These are phyloP conservation scores for Podospora pseudopauciseta DNA, from an alignment of 495 filamentous ascomycete genomes.

Conservation along the genomic window DNA sequence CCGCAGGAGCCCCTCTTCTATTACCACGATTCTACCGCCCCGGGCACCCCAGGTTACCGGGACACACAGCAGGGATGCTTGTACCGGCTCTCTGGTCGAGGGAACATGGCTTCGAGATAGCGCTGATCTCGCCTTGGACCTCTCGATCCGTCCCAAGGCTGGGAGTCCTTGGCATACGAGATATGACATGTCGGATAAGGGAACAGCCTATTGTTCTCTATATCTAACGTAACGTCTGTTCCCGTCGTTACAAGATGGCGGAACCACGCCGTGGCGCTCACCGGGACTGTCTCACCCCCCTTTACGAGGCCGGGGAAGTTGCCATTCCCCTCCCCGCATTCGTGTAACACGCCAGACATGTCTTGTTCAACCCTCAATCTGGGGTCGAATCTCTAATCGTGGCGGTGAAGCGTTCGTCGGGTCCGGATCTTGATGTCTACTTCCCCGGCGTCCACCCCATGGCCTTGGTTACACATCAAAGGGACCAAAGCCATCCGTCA, in stretches of 20 bases:
- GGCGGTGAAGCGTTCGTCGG: background rate
- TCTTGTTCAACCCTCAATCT: background rate
- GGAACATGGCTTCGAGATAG: no score
- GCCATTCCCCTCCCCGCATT: background rate
- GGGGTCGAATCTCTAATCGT: background rate
- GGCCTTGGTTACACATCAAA: conserved; percentile 3
- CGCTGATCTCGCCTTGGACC: background rate
- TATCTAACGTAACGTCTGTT: no score
- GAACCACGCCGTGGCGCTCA: background rate
- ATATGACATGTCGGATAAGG: background rate
- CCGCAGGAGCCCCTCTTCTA: background rate
- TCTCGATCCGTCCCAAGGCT: background rate
- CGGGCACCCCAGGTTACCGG: background rate
- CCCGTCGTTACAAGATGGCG: background rate
- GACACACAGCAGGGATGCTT: background rate
- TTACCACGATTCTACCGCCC: background rate
- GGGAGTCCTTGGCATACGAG: background rate
- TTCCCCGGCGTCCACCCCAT: background rate
- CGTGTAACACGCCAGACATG: background rate
- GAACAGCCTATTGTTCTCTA: background rate
- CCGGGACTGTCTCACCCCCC: background rate
- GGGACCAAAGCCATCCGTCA: background rate
- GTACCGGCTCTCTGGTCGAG: background rate
- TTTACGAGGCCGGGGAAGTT: background rate
- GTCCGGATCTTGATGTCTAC: background rate